Percentiles rank a stretch among this genome's conserved stretches.
These are phyloP conservation scores for Didymella segeticola DNA, from an alignment of 2,329 filamentous ascomycete species.

Conservation along the genomic window DNA sequence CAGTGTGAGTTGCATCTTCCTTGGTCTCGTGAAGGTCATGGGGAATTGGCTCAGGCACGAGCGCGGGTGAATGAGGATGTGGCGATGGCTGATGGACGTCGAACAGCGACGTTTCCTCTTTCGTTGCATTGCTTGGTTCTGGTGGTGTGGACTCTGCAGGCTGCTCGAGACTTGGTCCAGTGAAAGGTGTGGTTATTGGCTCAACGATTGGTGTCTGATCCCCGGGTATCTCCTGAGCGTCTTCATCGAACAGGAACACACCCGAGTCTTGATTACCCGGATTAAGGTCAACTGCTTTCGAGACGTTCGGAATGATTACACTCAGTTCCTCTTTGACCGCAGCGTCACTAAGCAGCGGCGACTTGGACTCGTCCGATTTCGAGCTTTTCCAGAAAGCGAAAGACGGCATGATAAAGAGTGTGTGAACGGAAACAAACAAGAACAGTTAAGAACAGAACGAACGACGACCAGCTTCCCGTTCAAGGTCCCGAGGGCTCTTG, in stretches of 20 bases:
- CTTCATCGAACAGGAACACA: slow-evolving; percentile 27
- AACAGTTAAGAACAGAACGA: slow-evolving; percentile 2
- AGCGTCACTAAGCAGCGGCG: slow-evolving; percentile 14
- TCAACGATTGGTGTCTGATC: slow-evolving; percentile 3
- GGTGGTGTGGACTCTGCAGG: background rate
- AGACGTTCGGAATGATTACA: background rate
- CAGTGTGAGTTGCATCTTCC: no score
- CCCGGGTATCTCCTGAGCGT: slow-evolving; percentile 10
- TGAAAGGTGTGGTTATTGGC: background rate
- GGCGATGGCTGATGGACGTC: background rate
- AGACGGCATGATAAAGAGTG: slow-evolving; percentile 26
- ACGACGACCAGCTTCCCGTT: background rate
- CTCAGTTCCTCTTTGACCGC: slow-evolving; percentile 1
- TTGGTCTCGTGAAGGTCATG: no score
- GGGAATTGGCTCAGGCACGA: background rate
- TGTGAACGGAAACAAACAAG: slow-evolving; percentile 1
- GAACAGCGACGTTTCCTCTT: background rate
- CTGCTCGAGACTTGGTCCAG: background rate
- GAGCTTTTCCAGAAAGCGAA: slow-evolving; percentile 32
- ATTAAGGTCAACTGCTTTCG: slow-evolving; percentile 20
- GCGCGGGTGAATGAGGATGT: slow-evolving; percentile 1
- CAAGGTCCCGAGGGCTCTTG: background rate
- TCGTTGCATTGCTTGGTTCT: background rate
- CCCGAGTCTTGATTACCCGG: slow-evolving; percentile 27
- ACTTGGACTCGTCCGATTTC: slow-evolving; percentile 18